These are phyloP conservation scores for Sporothrix protearum DNA, from an alignment of 2,329 filamentous ascomycete species.

Conservation along the genomic window DNA sequence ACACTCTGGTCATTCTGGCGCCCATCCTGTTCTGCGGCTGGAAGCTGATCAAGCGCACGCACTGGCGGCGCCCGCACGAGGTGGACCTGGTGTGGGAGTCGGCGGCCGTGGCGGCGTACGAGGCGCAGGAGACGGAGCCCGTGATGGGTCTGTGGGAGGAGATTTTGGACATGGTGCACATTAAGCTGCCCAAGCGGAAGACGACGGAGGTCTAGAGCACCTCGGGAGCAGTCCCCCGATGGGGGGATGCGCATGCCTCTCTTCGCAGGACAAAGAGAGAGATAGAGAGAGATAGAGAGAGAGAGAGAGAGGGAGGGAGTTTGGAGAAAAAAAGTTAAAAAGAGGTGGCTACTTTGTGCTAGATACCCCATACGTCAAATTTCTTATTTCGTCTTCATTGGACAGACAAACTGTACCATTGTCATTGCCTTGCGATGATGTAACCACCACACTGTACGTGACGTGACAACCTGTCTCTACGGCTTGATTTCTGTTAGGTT, in stretches of 20 bases:
- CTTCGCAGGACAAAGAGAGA: background rate
- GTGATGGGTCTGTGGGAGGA: slow-evolving; percentile 24
- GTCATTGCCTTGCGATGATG: no score
- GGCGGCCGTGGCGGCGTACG: slow-evolving; percentile 40
- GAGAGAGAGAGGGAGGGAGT: no score
- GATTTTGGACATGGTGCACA: slow-evolving; percentile 19
- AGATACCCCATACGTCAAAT: background rate
- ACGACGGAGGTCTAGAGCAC: background rate
- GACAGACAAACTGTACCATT: no score
- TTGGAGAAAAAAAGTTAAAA: background rate
- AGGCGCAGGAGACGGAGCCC: slow-evolving; percentile 25
- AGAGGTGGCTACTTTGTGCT: background rate
- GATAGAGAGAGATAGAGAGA: no score
- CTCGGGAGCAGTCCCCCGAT: background rate
- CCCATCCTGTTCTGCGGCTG: slow-evolving; percentile 55
- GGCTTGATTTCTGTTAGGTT: slow-evolving; percentile 15
- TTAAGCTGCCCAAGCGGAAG: background rate
- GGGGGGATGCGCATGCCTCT: background rate
- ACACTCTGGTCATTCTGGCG: slow-evolving; percentile 55
- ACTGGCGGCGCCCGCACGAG: slow-evolving; percentile 31
- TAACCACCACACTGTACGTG: no score
- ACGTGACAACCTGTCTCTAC: no score
- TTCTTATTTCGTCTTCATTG: background rate
- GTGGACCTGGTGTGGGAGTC: slow-evolving; percentile 32
- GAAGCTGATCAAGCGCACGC: slow-evolving; percentile 62